phyloP scores from a whole-genome alignment of 148 eudicot genomes.

The Dianthus caryophyllus region DNA sequence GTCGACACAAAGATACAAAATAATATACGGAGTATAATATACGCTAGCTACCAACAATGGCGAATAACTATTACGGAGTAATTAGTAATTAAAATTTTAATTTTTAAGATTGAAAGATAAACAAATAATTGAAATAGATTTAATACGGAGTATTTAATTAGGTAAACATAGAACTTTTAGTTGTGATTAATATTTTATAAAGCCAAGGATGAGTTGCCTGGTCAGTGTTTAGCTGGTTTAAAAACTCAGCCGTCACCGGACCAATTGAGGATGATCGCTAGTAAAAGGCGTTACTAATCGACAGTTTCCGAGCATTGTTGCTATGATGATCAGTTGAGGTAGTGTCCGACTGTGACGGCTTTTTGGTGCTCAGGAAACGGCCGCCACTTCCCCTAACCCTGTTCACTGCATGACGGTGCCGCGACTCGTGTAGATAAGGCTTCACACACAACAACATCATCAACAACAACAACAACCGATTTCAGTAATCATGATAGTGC shows the following conservation, averaged over 20 bases:
- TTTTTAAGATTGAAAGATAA: no score
- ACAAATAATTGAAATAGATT: no score
- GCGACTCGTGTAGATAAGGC: slow-evolving; percentile 97
- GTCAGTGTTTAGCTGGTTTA: slow-evolving; percentile 16
- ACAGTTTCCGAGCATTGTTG: slow-evolving; percentile 24
- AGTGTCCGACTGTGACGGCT: slow-evolving; percentile 29
- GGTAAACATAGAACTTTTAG: neutral
- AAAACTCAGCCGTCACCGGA: slow-evolving; percentile 39
- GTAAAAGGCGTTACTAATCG: slow-evolving; percentile 22
- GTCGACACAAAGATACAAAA: no score
- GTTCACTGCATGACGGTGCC: slow-evolving; percentile 82
- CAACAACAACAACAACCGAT: neutral
- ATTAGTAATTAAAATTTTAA: no score
- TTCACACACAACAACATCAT: slow-evolving; percentile 22
- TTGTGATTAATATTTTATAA: neutral
- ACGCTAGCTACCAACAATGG: no score
- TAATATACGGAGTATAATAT: no score
- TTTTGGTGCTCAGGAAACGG: slow-evolving; percentile 69
- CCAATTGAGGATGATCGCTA: slow-evolving; percentile 40
- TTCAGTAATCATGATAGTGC: no score
- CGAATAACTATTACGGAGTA: no score
- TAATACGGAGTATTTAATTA: no score
- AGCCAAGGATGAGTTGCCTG: slow-evolving; percentile 99
- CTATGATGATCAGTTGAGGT: slow-evolving; percentile 4
- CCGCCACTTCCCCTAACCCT: slow-evolving; percentile 93